Conservation (phyloP, 2,329 filamentous ascomycete species). For the Fusarium sp. region DNA sequence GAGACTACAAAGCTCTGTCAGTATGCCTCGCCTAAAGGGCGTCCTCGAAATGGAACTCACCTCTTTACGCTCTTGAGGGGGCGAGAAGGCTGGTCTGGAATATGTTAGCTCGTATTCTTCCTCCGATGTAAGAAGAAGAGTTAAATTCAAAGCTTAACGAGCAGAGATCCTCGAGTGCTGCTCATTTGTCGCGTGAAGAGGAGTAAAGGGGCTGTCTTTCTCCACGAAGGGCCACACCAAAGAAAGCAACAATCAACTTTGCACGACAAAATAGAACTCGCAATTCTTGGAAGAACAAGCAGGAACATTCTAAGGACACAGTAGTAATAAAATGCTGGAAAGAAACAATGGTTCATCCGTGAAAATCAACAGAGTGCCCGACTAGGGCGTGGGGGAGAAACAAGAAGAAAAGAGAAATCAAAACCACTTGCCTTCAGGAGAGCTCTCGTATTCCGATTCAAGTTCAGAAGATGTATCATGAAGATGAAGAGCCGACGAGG, state of each 20-base stretch:
- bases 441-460: slow-evolving; percentile 7
- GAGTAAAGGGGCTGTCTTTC: background rate
- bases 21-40: background rate
- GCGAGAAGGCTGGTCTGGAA: background rate
- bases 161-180: background rate
- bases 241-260: background rate
- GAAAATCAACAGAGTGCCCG: background rate
- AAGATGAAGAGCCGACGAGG: slow-evolving; percentile 14
- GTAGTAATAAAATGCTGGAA: background rate
- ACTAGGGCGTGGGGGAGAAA: background rate
- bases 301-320: background rate
- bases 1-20: slow-evolving; percentile 20
- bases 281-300: background rate
- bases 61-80: slow-evolving; percentile 24
- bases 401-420: background rate
- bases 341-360: background rate
- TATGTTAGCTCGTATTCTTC: slow-evolving; percentile 1
- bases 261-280: too few species aligned
- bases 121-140: background rate
- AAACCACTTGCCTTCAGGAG: slow-evolving; percentile 18
- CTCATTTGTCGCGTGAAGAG: background rate
- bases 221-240: background rate
- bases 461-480: slow-evolving; percentile 3
- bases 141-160: background rate
- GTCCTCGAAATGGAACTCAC: background rate